phyloP scores from a whole-genome alignment of 805 yeast species.

The Saturnispora quitensis region DNA sequence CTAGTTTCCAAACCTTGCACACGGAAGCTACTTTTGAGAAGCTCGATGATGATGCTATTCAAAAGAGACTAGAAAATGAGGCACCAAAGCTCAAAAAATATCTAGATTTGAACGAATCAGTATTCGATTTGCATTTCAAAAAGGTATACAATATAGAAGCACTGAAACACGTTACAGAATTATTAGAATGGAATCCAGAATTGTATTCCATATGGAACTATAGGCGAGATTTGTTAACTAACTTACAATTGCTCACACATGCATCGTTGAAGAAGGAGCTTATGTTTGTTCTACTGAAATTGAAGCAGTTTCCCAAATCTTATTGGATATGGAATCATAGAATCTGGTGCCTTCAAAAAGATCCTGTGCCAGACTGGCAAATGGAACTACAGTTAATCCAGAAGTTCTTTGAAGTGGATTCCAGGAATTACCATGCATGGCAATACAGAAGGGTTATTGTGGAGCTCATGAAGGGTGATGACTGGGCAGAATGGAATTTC shows the following conservation, averaged over 20 bases:
- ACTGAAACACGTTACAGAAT: constrained; percentile 44
- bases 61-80: constrained; percentile 48
- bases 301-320: constrained; percentile 71
- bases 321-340: constrained; percentile 98
- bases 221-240: constrained; percentile 59
- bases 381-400: constrained; percentile 61
- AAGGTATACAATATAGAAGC: constrained; percentile 29
- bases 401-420: constrained; percentile 59
- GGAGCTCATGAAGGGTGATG: constrained; percentile 20
- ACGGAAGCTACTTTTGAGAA: constrained; percentile 51
- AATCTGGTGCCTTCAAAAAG: constrained; percentile 61
- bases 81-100: constrained; percentile 50
- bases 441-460: constrained; percentile 76
- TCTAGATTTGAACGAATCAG: constrained; percentile 33
- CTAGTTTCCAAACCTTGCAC: constrained; percentile 37
- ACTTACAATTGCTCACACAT: constrained; percentile 22
- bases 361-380: constrained; percentile 50
- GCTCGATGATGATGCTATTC: constrained; percentile 46
- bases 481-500: constrained; percentile 55
- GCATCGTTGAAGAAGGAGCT: constrained; percentile 48
- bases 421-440: constrained; percentile 94
- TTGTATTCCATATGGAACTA: constrained; percentile 85
- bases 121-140: constrained; percentile 30
- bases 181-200: constrained; percentile 72
- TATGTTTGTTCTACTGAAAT: constrained; percentile 43